These are phyloP conservation scores for Cytospora paraplurivora DNA, from an alignment of 2,329 filamentous ascomycete genomes.

Conservation along the genomic window DNA sequence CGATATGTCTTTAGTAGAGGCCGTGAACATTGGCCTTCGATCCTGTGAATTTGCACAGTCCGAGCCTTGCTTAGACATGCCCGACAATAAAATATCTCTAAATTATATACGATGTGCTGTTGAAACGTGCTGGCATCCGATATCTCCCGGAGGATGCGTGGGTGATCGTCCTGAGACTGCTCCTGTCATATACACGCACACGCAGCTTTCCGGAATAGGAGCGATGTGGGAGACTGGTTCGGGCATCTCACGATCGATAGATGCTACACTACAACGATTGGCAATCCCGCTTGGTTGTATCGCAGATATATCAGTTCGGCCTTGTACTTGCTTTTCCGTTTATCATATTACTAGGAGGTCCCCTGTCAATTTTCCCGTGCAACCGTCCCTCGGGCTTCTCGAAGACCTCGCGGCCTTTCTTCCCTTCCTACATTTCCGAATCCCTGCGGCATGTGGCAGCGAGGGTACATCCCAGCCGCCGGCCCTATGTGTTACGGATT, in stretches of 20 bases:
- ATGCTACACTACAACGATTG: no score
- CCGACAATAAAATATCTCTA: conserved; percentile 5
- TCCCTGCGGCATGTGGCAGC: not conserved
- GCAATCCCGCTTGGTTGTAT: not conserved
- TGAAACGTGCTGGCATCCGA: not conserved
- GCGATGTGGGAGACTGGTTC: no score
- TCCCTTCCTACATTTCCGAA: not conserved
- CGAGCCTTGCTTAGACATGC: conserved; percentile 13
- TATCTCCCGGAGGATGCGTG: not conserved
- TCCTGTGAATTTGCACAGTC: not conserved
- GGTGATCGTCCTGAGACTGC: not conserved
- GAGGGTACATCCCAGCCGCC: not conserved
- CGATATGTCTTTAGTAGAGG: conserved; percentile 10
- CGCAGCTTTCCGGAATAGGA: no score
- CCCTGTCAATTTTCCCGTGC: not conserved
- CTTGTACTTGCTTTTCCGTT: not conserved
- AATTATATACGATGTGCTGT: not conserved
- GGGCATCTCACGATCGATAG: no score
- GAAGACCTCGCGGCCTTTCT: not conserved
- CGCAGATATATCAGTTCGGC: not conserved
- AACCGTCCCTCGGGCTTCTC: not conserved
- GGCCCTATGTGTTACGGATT: not conserved
- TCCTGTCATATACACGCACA: not conserved
- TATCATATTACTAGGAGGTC: not conserved
- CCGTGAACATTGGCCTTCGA: not conserved